These are phyloP conservation scores for Heterobasidion occidentale DNA, from an alignment of 1,284 basidiomycete genomes.

Conservation along the genomic window DNA sequence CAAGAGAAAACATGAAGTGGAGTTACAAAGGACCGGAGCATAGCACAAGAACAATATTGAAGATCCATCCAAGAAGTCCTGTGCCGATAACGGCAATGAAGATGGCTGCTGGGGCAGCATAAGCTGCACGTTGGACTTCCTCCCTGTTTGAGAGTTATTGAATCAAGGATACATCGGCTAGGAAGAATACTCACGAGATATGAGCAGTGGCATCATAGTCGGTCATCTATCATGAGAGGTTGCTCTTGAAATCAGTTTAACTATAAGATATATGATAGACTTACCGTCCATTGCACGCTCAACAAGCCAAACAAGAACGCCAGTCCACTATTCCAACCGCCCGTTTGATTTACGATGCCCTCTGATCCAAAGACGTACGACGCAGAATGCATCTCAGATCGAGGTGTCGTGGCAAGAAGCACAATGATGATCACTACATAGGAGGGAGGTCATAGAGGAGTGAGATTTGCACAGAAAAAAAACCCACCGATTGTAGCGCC, in stretches of 20 bases:
- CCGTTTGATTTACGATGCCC: conserved; percentile 68
- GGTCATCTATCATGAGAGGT: conserved; percentile 14
- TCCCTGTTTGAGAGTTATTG: conserved; percentile 40
- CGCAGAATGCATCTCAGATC: conserved; percentile 76
- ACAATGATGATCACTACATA: conserved; percentile 75
- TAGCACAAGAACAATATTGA: conserved; percentile 82
- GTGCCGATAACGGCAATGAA: conserved; percentile 87
- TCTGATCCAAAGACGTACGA: conserved; percentile 72
- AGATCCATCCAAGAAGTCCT: conserved; percentile 74
- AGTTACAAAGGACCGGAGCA: conserved; percentile 67
- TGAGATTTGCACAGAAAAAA: not conserved
- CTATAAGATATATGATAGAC: conserved; percentile 15
- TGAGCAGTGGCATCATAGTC: conserved; percentile 79
- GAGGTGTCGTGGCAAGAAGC: conserved; percentile 71
- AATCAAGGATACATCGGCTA: not conserved
- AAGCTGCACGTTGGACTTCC: conserved; percentile 84
- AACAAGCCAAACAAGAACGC: conserved; percentile 85
- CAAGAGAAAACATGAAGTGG: conserved; percentile 15
- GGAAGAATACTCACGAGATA: conserved; percentile 59
- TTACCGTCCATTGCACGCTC: conserved; percentile 86
- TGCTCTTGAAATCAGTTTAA: not conserved
- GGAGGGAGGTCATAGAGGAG: no score
- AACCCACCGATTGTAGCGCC: conserved; percentile 57
- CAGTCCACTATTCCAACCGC: conserved; percentile 75
- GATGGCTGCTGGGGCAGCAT: conserved; percentile 76